A percentile compares a stretch with the other conserved stretches of the same genome.
Conservation (phyloP, 345 rosid genomes). For the Pugionium dolabratum region DNA sequence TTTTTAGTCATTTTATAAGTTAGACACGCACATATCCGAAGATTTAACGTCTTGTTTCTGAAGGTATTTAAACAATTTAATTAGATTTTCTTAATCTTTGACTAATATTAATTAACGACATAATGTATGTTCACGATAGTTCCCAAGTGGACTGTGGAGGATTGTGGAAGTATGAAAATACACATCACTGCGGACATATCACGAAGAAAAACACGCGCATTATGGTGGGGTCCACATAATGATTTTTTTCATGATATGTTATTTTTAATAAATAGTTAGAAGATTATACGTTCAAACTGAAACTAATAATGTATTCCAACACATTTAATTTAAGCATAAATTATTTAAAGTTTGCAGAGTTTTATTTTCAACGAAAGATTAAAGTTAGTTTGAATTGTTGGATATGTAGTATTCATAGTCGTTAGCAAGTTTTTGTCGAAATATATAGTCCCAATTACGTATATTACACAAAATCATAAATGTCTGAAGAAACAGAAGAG, state of each 20-base stretch:
- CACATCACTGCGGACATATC: slow-evolving; percentile 33
- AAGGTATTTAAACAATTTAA: slow-evolving; percentile 1
- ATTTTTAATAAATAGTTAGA: too few species aligned
- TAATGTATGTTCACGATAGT: slow-evolving; percentile 4
- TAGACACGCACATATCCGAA: too few species aligned
- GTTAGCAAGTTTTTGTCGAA: background rate
- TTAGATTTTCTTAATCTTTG: slow-evolving; percentile 1
- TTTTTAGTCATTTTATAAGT: too few species aligned
- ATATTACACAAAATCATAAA: background rate
- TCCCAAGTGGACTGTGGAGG: slow-evolving; percentile 31
- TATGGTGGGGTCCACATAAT: slow-evolving; percentile 24
- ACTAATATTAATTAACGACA: background rate
- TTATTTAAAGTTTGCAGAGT: background rate
- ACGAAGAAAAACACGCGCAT: slow-evolving; percentile 41
- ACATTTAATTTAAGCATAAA: background rate
- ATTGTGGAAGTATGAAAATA: slow-evolving; percentile 33
- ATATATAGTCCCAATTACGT: slow-evolving; percentile 6
- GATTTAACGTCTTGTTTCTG: background rate
- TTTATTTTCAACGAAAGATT: background rate
- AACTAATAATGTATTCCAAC: background rate
- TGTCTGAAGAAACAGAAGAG: slow-evolving; percentile 15
- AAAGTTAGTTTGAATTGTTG: background rate
- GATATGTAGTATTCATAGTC: background rate
- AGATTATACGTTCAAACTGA: too few species aligned
- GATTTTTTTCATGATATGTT: too few species aligned